Base-by-base conservation (phyloP, 2,329 filamentous ascomycete species). In the Chaetomium strumarium region DNA sequence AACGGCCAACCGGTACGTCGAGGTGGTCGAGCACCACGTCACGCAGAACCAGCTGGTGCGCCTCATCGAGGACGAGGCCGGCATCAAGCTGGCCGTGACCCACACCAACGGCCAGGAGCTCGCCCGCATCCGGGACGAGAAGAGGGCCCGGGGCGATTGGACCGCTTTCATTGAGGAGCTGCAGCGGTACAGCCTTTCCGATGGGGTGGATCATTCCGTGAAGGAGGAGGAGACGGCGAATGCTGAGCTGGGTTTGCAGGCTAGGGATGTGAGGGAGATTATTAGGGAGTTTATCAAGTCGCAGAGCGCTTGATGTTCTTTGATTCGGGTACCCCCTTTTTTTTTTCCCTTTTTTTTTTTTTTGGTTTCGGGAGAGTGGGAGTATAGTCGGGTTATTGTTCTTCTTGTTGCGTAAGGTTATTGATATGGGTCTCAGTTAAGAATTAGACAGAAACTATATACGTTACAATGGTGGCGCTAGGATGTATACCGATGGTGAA, bases 1-100 rank as follows among this genome's bases (percentile, higher is more conserved):
- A 49, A 83, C 79, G 0, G 73, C 70, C 40, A 85, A 85, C 62
- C 69, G 75, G 54, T 77, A 79, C 63, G 62, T 85, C 39, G 75
- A 74, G 49, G 66, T 85, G 14, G 75, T 76, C 7, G 79, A 75
- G 3, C 77, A 82, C 54, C 73, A 72, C 24, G 74, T 75, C 0
- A 74, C 74, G 0, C 81, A 84, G 65, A 75, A 76, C 5, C 70
- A 83, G 53, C 65, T 85, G 1, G 62, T 84, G 1, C 64, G 68
- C 17, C 63, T 72, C 1, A 65, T 78, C 2, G 78, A 85, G 65
- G 73, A 75, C 46, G 67, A 72, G 12, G 78, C 75, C 0, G 75
- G 73, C 3, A 62, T 67, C 24, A 75, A 75, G 54, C 85, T 75
- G 72, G 68, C 69, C 0, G 68, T 82, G 1, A 70, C 68, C 6